Percentiles rank a stretch among this genome's conserved stretches.
Evolutionary conservation across 768 basidiomycete species (phyloP).

Genomic region (Crucibulum laeve): DNA sequence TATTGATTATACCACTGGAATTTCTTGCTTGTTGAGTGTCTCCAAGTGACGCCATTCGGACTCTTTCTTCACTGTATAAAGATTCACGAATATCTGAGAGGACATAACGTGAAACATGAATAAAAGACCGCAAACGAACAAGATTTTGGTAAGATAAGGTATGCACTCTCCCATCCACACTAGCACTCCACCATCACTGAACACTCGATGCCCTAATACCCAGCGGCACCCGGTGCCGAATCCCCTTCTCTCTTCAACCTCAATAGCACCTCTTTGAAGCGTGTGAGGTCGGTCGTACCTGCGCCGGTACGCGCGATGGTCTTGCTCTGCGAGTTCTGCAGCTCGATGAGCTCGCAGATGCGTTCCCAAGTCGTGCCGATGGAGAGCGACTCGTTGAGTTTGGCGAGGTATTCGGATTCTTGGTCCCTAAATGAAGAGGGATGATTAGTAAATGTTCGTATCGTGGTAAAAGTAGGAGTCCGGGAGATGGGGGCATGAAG

Average conservation of each 20-base stretch:
- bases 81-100: too few relatives aligned
- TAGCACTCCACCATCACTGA: too few relatives aligned
- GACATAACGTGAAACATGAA: too few relatives aligned
- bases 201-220: conserved; percentile 53
- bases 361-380: conserved; percentile 95
- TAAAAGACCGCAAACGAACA: too few relatives aligned
- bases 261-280: conserved; percentile 92
- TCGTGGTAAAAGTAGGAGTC: background rate
- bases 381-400: conserved; percentile 72
- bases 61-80: too few relatives aligned
- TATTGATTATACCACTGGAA: too few relatives aligned
- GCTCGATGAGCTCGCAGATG: conserved; percentile 78
- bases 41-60: too few relatives aligned
- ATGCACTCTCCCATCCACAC: too few relatives aligned
- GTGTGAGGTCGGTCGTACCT: conserved; percentile 82
- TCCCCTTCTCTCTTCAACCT: conserved; percentile 88
- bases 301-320: conserved; percentile 83
- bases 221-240: conserved; percentile 87
- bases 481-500: background rate
- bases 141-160: too few relatives aligned
- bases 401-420: conserved; percentile 75
- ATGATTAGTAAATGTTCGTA: background rate
- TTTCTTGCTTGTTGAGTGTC: too few relatives aligned
- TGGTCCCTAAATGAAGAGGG: conserved; percentile 55
- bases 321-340: conserved; percentile 97